Evolutionary conservation across 164 flowering plant genomes (phyloP).

Genomic region (Magnolia kwangsiensis): DNA sequence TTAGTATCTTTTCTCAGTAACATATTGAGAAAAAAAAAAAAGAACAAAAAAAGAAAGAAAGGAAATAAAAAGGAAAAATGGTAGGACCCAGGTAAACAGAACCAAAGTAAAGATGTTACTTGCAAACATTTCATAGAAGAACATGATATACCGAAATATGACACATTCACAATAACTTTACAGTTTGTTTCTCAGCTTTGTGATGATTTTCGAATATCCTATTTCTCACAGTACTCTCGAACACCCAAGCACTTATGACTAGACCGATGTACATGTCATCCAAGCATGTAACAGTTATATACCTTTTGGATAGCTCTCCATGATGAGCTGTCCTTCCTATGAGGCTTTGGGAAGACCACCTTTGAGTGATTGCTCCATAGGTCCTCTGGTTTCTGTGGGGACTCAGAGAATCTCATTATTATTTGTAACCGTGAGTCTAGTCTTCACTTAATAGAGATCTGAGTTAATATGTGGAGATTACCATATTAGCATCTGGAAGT

Average conservation of each 20-base stretch:
- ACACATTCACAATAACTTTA: background rate
- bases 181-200: background rate
- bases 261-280: background rate
- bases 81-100: too few relatives aligned
- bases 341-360: constrained; percentile 84
- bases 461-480: constrained; percentile 21
- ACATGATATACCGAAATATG: background rate
- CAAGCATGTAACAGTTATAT: constrained; percentile 2
- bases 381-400: constrained; percentile 88
- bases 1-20: too few relatives aligned
- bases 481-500: constrained; percentile 98
- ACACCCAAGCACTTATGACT: background rate
- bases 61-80: background rate
- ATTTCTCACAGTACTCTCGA: background rate
- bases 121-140: background rate
- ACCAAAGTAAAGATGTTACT: background rate
- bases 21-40: too few relatives aligned
- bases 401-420: background rate
- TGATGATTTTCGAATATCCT: background rate
- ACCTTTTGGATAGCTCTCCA: constrained; percentile 96
- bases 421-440: background rate
- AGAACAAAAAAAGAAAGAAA: too few relatives aligned
- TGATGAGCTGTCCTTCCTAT: constrained; percentile 63
- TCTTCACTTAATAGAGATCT: background rate
- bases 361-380: constrained; percentile 87